These are phyloP conservation scores for Volvox carteri DNA, from an alignment of 163 green algal genomes.

Conservation along the genomic window DNA sequence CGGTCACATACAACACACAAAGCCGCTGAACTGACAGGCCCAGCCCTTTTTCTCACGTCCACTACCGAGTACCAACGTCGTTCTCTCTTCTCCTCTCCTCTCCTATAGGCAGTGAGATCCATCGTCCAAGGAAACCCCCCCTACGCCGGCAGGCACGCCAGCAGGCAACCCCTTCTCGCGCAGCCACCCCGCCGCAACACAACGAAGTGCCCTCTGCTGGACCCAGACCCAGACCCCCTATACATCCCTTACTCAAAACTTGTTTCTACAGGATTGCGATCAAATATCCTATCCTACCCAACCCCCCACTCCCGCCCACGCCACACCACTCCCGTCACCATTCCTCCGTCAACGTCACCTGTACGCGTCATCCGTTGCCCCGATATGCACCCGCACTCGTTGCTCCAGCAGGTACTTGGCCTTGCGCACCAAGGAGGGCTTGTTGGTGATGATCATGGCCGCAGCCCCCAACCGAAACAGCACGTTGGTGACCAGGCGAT, in stretches of 20 bases:
- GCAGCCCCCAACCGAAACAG: conserved; percentile 71
- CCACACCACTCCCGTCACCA: neutral
- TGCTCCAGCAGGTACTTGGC: conserved; percentile 71
- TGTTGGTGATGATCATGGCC: conserved; percentile 68
- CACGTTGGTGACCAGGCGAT: conserved; percentile 71
- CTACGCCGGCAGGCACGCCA: no score
- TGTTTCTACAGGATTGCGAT: no score
- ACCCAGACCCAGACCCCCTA: neutral
- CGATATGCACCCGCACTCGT: conserved; percentile 78
- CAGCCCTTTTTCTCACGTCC: no score
- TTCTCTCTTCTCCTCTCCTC: no score
- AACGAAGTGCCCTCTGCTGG: no score
- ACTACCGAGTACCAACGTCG: neutral
- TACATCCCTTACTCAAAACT: neutral
- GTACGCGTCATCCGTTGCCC: conserved; percentile 76
- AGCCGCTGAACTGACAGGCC: no score
- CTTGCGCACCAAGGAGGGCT: conserved; percentile 23
- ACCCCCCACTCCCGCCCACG: neutral
- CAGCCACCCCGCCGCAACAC: no score
- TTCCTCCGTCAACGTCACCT: conserved; percentile 54
- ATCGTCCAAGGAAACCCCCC: no score
- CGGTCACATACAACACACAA: no score
- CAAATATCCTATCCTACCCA: neutral
- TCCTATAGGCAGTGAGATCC: no score
- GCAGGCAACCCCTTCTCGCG: no score